phyloP scores from a whole-genome alignment of 352 stramenopile genomes.

The Pilasporangium apinafurcum region DNA sequence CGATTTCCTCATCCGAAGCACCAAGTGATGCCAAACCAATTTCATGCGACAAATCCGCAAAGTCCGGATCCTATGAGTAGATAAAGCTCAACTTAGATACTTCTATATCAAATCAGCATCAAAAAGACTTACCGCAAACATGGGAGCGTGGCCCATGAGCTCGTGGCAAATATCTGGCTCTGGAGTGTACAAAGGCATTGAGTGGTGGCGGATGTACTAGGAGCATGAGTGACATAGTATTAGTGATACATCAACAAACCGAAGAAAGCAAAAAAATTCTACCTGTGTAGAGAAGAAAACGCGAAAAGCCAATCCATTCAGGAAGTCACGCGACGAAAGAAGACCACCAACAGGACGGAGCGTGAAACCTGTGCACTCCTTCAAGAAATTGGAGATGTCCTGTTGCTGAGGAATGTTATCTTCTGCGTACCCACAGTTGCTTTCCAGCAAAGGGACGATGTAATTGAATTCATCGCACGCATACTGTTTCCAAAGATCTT shows the following conservation, averaged over 20 bases:
- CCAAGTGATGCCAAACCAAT: conserved; percentile 95
- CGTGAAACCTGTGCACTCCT: conserved; percentile 88
- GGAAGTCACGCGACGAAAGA: conserved; percentile 95
- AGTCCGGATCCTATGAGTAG: conserved; percentile 86
- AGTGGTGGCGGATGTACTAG: conserved; percentile 94
- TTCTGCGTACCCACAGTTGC: conserved; percentile 91
- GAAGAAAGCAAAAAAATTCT: background rate
- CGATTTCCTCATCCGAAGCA: conserved; percentile 94
- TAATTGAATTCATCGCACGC: conserved; percentile 97
- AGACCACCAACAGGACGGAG: conserved; percentile 93
- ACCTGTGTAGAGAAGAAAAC: conserved; percentile 97
- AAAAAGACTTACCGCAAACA: conserved; percentile 86
- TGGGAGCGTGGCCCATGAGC: conserved; percentile 93
- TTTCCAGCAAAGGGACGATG: conserved; percentile 91
- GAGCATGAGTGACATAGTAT: background rate
- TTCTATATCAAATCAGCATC: background rate
- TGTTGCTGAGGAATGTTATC: conserved; percentile 94
- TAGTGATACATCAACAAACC: background rate
- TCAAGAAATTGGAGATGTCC: conserved; percentile 94
- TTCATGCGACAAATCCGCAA: conserved; percentile 96
- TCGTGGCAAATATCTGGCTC: conserved; percentile 99
- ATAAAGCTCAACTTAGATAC: background rate
- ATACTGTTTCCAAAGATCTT: conserved; percentile 91
- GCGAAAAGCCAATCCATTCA: conserved; percentile 97
- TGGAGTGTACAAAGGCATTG: conserved; percentile 94